Evolutionary conservation across 306 rosid genomes (phyloP), one percentile per base, ranked within the genome.

Genomic region (Corylus heterophylla): DNA sequence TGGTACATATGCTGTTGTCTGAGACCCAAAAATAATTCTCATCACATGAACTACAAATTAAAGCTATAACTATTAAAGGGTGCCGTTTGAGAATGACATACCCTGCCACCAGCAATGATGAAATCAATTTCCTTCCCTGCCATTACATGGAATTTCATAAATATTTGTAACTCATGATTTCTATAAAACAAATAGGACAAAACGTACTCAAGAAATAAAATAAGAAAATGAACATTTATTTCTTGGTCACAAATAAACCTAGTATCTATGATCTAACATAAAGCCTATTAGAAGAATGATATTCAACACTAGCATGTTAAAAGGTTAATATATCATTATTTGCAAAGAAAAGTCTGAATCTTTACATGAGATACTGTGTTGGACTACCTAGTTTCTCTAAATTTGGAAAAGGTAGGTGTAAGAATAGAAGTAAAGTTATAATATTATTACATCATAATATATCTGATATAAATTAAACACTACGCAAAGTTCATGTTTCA

Each of bases 1-100:
- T 3, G 98, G 98, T 80, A 94, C 92, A 61, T 78, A 87, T n/a
- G 98, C 97, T 71, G 97, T 85, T 63, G 98, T 94, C 98, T 92
- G 79, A 52, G 61, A 45, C 45, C 45, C 78, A 64, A 86, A 83
- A 10, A 78, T 73, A 64, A 73, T 74, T 51, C 76, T 74, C 62
- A 76, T 84, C 70, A 81, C 76, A 25, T 72, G 13, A 59, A 79
- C 69, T 22, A 13, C 56, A 71, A 14, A 68, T 56, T 16, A 81
- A 63, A 37, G 45, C 22, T 25, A 56, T 66, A 50, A 27, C 44
- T 16, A 79, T 71, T 74, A 29, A 49, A 66, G 54, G 77, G 67
- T 44, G 18, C 47, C 71, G 75, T 51, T 86, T 80, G 10, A 83
- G 61, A 83, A 75, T 75, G 73, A 81, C 95, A 76, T 87, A 94